Conservation (phyloP, 345 rosid genomes). For the Lumnitzera littorea region DNA sequence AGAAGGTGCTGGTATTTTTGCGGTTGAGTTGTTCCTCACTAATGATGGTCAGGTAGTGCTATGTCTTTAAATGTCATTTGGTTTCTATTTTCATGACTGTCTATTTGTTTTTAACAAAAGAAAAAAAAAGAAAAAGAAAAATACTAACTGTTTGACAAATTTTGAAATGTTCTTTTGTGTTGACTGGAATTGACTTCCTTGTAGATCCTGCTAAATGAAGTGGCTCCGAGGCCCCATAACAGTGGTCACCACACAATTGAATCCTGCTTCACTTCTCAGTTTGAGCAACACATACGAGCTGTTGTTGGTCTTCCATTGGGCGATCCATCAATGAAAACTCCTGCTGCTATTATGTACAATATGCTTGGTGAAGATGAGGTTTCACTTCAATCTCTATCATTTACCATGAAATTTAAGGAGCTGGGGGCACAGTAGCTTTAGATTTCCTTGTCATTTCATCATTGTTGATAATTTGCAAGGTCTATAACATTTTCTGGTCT, state of each 20-base stretch:
- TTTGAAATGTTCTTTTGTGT: neutral
- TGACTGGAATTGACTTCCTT: too few relatives aligned
- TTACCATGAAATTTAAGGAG: neutral
- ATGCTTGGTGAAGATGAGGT: slow-evolving; percentile 91
- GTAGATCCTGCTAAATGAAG: slow-evolving; percentile 88
- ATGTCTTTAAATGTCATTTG: neutral
- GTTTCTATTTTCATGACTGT: neutral
- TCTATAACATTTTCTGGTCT: neutral
- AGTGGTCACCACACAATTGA: slow-evolving; percentile 99
- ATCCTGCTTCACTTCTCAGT: slow-evolving; percentile 91
- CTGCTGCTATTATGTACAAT: slow-evolving; percentile 84
- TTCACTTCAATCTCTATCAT: neutral
- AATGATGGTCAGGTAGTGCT: slow-evolving; percentile 62
- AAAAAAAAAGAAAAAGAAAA: neutral
- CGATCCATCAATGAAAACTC: slow-evolving; percentile 94
- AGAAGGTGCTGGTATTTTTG: slow-evolving; percentile 96
- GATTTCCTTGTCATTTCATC: neutral
- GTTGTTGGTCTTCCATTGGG: slow-evolving; percentile 93
- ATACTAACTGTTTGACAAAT: neutral
- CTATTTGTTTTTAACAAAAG: neutral
- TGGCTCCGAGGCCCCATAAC: slow-evolving; percentile 97
- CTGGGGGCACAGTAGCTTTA: neutral
- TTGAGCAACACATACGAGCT: slow-evolving; percentile 87
- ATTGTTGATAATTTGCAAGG: too few relatives aligned
- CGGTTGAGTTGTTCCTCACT: slow-evolving; percentile 89